Base-by-base conservation (phyloP, 768 basidiomycete genomes). In the Psilocybe cyanescens region DNA sequence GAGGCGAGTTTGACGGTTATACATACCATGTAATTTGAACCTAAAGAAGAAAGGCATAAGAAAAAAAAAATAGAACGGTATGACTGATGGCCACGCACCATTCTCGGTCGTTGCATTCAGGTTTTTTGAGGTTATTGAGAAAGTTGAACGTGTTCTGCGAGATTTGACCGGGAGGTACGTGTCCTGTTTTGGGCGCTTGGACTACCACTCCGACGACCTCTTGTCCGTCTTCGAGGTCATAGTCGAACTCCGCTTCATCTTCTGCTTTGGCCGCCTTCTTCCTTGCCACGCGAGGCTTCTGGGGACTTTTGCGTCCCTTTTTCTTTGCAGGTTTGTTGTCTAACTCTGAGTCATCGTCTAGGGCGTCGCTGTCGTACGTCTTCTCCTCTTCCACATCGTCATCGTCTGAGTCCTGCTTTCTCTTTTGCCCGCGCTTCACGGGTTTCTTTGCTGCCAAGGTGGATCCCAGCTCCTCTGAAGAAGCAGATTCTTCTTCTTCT, bases 101-200 rank as follows among this genome's bases (percentile, higher is more conserved):
- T 76, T 89, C 83, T 3, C 94, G 83, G 71, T 97, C 91, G 63
- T 98, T 95, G 69, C 87, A 88, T 47, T 85, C 81, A 1, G 93
- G 90, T 60, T 92, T 85, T 68, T 82, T 82, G 44, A 97, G 78
- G 28, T 89, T 80, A 7, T 65, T 75, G 58, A 96, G 72, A 71
- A 97, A 97, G 68, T 92, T 77, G 37, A 98, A 73, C 3, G 91
- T 93, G 65, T 97, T 96, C 67, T 87, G 81, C 1, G 95, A 96
- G 69, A 97, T 86, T 72, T 87, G 86, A 8, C 95, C 95, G 9
- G 93, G 84, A 0, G 94, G 90, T 0, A 94, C 95, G 76, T 83
- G 83, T n/a, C 95, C 95, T 0, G 86, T 87, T 66, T 81, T 93
- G 0, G 94, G 94, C 11, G 94, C 94, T 61, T 92, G 79, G 11